phyloP scores from a whole-genome alignment of 2,329 filamentous ascomycete genomes.

The Aureobasidium sp. region DNA sequence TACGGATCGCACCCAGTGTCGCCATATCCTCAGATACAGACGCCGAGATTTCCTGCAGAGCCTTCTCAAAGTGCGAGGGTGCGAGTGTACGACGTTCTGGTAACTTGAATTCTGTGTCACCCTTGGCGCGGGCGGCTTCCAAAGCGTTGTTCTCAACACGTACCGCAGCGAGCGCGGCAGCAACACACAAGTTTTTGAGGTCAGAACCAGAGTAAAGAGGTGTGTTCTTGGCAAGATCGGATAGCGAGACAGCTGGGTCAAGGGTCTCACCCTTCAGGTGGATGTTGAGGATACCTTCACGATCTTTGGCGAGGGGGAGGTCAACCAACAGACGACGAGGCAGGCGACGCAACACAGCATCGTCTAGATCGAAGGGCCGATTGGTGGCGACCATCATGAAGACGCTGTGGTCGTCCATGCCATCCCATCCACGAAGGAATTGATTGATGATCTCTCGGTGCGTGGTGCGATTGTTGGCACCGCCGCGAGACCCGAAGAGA shows the following conservation, averaged over 20 bases:
- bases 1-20: constrained; percentile 73
- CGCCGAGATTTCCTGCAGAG: constrained; percentile 79
- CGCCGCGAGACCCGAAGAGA: constrained; percentile 70
- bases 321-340: constrained; percentile 67
- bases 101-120: constrained; percentile 47
- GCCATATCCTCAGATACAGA: constrained; percentile 93
- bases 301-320: constrained; percentile 57
- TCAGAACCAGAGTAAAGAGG: constrained; percentile 76
- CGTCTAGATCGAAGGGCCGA: constrained; percentile 87
- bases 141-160: constrained; percentile 57
- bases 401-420: constrained; percentile 67
- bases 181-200: constrained; percentile 73
- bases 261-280: constrained; percentile 62
- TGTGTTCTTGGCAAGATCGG: constrained; percentile 56
- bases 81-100: constrained; percentile 61
- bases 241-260: constrained; percentile 52
- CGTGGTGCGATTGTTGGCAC: constrained; percentile 55
- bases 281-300: constrained; percentile 60
- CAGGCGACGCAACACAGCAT: constrained; percentile 69
- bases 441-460: constrained; percentile 93
- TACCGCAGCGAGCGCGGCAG: constrained; percentile 70
- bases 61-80: constrained; percentile 70
- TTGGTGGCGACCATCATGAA: constrained; percentile 99
- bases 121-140: constrained; percentile 20
- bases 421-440: constrained; percentile 94